phyloP scores from a whole-genome alignment of 306 rosid species.

The Acacia melanoxylon region DNA sequence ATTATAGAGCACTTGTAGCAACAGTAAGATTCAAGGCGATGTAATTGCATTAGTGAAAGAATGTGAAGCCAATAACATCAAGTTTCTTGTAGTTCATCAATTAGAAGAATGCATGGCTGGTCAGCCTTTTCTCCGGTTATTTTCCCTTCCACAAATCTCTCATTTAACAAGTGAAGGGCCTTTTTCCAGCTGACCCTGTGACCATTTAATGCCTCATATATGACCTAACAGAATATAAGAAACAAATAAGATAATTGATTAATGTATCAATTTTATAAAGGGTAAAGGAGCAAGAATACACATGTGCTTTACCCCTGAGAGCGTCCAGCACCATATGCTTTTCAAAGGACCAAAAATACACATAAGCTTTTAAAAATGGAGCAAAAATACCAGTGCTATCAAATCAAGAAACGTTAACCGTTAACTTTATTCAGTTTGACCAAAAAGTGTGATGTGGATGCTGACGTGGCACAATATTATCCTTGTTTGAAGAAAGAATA shows the following conservation, averaged over 20 bases:
- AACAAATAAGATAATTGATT: constrained; percentile 11
- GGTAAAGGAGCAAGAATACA: too few relatives aligned
- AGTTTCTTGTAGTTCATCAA: constrained; percentile 70
- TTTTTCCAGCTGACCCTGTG: constrained; percentile 89
- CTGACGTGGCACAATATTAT: too few relatives aligned
- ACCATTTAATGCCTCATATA: constrained; percentile 88
- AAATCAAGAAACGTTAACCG: too few relatives aligned
- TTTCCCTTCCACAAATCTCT: constrained; percentile 80
- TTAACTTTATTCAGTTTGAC: too few relatives aligned
- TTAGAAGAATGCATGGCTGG: constrained; percentile 88
- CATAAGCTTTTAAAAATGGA: too few relatives aligned
- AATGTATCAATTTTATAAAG: constrained; percentile 6
- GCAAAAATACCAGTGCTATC: too few relatives aligned
- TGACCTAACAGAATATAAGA: constrained; percentile 57
- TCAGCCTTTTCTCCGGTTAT: constrained; percentile 59
- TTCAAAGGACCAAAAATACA: too few relatives aligned
- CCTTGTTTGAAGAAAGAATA: too few relatives aligned
- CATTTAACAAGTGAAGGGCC: constrained; percentile 79
- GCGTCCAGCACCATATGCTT: too few relatives aligned
- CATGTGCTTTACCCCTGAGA: too few relatives aligned
- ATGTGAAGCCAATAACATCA: constrained; percentile 9
- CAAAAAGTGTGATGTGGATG: too few relatives aligned
- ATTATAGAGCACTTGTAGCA: constrained; percentile 70
- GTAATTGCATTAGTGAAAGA: constrained; percentile 16
- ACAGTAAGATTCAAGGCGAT: constrained; percentile 1